phyloP scores from a whole-genome alignment of 176 grass and related monocot genomes.

The Chloris gayana region DNA sequence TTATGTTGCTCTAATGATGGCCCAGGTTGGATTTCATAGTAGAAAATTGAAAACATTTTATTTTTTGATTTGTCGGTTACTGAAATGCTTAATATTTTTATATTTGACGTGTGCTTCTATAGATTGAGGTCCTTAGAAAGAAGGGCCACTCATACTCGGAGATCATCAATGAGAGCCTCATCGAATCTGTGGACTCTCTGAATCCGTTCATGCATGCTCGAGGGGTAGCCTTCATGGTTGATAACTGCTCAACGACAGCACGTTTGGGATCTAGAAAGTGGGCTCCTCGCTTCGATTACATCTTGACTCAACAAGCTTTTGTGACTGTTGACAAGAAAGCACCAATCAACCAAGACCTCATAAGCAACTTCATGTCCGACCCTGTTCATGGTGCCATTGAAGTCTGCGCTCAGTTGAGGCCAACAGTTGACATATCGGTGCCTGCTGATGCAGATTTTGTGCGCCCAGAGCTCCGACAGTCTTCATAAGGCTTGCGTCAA shows the following conservation, averaged over 20 bases:
- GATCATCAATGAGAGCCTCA: conserved; percentile 91
- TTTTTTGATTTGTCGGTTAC: background rate
- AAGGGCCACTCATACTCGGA: conserved; percentile 85
- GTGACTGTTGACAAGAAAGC: conserved; percentile 65
- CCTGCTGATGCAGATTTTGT: conserved; percentile 86
- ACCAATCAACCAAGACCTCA: conserved; percentile 79
- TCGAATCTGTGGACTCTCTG: conserved; percentile 85
- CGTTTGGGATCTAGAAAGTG: conserved; percentile 90
- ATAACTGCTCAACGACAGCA: conserved; percentile 91
- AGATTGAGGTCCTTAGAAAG: conserved; percentile 86
- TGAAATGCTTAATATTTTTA: conserved; percentile 10
- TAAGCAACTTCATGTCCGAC: conserved; percentile 88
- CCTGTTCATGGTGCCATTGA: conserved; percentile 77
- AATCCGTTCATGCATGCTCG: conserved; percentile 98
- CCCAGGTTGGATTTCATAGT: conserved; percentile 52
- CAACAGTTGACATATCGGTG: conserved; percentile 91
- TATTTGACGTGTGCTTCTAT: background rate
- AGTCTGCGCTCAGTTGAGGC: conserved; percentile 76
- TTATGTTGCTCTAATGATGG: conserved; percentile 91
- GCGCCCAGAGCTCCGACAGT: conserved; percentile 77
- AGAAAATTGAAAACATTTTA: background rate
- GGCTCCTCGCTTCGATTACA: conserved; percentile 86
- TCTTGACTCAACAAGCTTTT: conserved; percentile 89
- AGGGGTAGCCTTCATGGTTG: conserved; percentile 95
- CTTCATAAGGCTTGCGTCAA: conserved; percentile 33